Evolutionary conservation across 2,329 filamentous ascomycete species (phyloP).

Genomic region (Diaporthe longicolla): DNA sequence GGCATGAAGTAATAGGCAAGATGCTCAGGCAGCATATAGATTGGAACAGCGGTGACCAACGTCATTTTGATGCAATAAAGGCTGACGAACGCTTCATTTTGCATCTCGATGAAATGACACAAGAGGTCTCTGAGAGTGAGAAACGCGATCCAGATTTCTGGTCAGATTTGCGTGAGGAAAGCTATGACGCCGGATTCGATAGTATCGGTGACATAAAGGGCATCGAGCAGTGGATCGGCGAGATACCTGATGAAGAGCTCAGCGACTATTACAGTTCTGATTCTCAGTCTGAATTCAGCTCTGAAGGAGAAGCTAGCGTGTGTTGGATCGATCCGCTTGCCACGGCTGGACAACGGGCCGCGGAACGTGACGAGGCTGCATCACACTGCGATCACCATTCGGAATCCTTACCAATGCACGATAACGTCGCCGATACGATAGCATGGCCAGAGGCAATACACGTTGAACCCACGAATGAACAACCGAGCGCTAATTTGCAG

Average conservation of each 20-base stretch:
- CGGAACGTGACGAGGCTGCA: neutral
- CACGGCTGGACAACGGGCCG: neutral
- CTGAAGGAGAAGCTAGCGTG: neutral
- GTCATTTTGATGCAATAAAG: neutral
- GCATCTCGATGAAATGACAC: conserved; percentile 12
- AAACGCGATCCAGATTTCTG: neutral
- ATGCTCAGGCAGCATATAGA: neutral
- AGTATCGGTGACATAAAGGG: neutral
- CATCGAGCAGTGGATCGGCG: neutral
- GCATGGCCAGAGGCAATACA: too few relatives aligned
- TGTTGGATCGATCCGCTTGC: neutral
- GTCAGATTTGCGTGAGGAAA: accelerated
- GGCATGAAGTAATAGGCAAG: neutral
- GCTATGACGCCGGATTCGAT: neutral
- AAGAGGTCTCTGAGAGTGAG: neutral
- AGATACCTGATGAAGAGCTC: neutral
- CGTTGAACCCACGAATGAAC: too few relatives aligned
- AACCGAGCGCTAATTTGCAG: too few relatives aligned
- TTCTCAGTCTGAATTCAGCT: neutral
- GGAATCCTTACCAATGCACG: neutral
- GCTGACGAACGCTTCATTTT: accelerated
- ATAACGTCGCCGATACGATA: neutral
- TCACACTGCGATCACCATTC: neutral
- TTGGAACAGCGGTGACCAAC: conserved; percentile 6
- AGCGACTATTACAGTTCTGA: neutral